Evolutionary conservation across 352 stramenopile species (phyloP).

Genomic region (Phytopythium litorale): DNA sequence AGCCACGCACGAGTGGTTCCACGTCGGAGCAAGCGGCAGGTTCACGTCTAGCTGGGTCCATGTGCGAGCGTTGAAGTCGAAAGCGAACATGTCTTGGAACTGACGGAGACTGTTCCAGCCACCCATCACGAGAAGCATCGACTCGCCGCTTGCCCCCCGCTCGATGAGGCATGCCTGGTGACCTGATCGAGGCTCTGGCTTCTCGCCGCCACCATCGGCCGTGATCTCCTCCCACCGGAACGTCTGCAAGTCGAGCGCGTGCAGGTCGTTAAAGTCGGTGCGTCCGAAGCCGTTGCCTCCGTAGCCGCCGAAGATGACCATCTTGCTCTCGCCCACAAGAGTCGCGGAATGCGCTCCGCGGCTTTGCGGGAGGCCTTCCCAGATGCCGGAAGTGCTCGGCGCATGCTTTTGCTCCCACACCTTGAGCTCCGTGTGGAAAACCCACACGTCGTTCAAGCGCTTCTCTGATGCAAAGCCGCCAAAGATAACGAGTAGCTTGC

Average conservation of each 20-base stretch:
- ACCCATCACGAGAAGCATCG: constrained; percentile 90
- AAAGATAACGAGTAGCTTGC: constrained; percentile 92
- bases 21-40: constrained; percentile 68
- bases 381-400: constrained; percentile 56
- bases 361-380: constrained; percentile 87
- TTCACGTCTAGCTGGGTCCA: constrained; percentile 76
- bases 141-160: constrained; percentile 39
- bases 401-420: constrained; percentile 92
- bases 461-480: constrained; percentile 92
- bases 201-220: constrained; percentile 67
- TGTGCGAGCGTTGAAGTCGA: constrained; percentile 82
- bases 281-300: constrained; percentile 93
- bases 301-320: constrained; percentile 96
- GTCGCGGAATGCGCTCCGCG: constrained; percentile 90
- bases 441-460: constrained; percentile 96
- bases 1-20: constrained; percentile 94
- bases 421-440: constrained; percentile 93
- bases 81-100: constrained; percentile 95
- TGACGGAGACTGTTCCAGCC: constrained; percentile 96
- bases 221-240: constrained; percentile 91
- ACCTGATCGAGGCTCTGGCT: constrained; percentile 90
- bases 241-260: constrained; percentile 88
- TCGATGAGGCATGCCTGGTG: constrained; percentile 89
- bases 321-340: constrained; percentile 76
- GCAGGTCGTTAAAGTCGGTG: constrained; percentile 95